Conservation (phyloP, 176 grass and related monocot genomes). For the Ananas comosus region DNA sequence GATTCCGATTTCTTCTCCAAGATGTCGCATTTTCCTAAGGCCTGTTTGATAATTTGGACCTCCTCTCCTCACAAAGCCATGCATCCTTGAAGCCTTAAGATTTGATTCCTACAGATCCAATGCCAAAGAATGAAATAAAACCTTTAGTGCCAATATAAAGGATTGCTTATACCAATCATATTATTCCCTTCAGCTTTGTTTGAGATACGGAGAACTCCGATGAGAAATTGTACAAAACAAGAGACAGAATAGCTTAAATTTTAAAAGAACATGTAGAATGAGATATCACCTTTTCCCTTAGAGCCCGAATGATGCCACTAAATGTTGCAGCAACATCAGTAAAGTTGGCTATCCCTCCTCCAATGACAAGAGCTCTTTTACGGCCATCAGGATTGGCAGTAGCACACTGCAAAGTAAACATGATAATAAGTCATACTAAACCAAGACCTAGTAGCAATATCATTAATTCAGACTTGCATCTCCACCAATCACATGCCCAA, state of each 20-base stretch:
- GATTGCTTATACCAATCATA: too few species aligned
- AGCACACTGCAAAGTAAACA: slow-evolving; percentile 37
- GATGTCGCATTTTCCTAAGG: slow-evolving; percentile 78
- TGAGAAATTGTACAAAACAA: neutral
- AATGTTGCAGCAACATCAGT: slow-evolving; percentile 93
- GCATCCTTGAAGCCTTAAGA: slow-evolving; percentile 79
- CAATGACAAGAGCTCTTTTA: slow-evolving; percentile 84
- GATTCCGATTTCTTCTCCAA: slow-evolving; percentile 60
- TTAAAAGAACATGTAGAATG: neutral
- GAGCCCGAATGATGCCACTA: slow-evolving; percentile 72
- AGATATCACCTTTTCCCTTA: slow-evolving; percentile 73
- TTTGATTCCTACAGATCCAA: slow-evolving; percentile 57
- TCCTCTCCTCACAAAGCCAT: slow-evolving; percentile 84
- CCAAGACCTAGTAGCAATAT: too few species aligned
- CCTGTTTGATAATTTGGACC: slow-evolving; percentile 95
- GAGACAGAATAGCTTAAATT: neutral
- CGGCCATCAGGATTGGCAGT: slow-evolving; percentile 86
- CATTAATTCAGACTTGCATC: too few species aligned
- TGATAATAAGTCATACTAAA: neutral
- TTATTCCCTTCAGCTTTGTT: too few species aligned
- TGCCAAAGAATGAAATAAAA: too few species aligned
- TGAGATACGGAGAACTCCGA: too few species aligned
- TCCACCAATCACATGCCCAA: too few species aligned
- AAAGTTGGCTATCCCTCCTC: slow-evolving; percentile 96
- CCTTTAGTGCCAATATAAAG: too few species aligned